phyloP scores from a whole-genome alignment of 495 filamentous ascomycete species.

The Trichocladium antarcticum region DNA sequence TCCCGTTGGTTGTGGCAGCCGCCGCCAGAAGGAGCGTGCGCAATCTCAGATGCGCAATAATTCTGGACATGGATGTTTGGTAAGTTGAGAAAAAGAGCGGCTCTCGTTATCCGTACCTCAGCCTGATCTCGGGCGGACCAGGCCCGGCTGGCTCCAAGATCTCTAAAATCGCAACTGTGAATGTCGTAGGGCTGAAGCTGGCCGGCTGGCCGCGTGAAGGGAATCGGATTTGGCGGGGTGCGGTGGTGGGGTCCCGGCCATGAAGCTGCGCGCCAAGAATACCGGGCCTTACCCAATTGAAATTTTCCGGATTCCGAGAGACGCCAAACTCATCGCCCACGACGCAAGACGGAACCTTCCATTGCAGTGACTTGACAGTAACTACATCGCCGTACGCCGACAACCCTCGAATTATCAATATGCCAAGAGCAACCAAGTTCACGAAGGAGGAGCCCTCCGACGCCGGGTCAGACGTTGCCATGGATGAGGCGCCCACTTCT shows the following conservation, averaged over 20 bases:
- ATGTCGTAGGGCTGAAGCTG: background rate
- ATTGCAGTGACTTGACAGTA: background rate
- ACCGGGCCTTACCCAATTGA: background rate
- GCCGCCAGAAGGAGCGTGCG: background rate
- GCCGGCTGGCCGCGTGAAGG: background rate
- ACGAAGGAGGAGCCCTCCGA: conserved; percentile 14
- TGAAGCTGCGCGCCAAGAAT: too few relatives aligned
- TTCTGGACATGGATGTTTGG: too few relatives aligned
- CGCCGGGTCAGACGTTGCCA: conserved; percentile 35
- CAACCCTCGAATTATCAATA: conserved; percentile 3
- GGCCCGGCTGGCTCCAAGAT: too few relatives aligned
- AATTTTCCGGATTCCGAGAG: conserved; percentile 10
- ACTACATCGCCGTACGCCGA: background rate
- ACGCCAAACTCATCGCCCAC: background rate
- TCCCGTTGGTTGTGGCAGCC: conserved; percentile 11
- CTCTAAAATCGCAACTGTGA: too few relatives aligned
- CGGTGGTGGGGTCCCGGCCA: background rate
- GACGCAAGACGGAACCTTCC: conserved; percentile 3
- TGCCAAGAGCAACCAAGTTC: conserved; percentile 24
- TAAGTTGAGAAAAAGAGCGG: too few relatives aligned
- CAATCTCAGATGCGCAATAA: too few relatives aligned
- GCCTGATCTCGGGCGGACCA: too few relatives aligned
- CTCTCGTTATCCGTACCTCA: too few relatives aligned
- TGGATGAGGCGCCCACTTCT: conserved; percentile 42
- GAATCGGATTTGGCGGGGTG: background rate